Evolutionary conservation across 768 basidiomycete genomes (phyloP).

Genomic region (Boletus subparvulus): DNA sequence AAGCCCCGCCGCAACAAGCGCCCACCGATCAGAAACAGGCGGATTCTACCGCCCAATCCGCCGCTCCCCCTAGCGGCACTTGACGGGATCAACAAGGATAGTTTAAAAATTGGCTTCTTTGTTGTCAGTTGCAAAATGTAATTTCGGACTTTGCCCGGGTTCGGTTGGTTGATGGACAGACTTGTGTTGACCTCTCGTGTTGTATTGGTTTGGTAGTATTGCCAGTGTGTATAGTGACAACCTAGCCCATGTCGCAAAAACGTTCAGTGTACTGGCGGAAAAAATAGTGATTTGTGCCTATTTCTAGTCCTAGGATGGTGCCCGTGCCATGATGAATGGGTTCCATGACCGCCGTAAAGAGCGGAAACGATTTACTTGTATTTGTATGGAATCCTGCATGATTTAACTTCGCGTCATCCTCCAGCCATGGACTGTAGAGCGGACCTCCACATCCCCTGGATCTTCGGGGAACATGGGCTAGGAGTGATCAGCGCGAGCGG

Average conservation of each 20-base stretch:
- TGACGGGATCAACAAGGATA: not conserved
- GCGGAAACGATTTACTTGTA: no score
- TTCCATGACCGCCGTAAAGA: no score
- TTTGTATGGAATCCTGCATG: not conserved
- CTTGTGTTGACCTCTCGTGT: not conserved
- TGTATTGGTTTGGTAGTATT: not conserved
- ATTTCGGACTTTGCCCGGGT: not conserved
- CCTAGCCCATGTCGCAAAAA: not conserved
- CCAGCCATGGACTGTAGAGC: constrained; percentile 89
- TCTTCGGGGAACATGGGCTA: constrained; percentile 93
- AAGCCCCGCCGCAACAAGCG: not conserved
- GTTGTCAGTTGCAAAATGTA: not conserved
- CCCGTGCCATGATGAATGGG: not conserved
- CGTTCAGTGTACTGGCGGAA: no score
- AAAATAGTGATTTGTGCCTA: not conserved
- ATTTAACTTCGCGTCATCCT: constrained; percentile 37
- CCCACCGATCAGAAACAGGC: constrained; percentile 8
- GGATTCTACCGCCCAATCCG: not conserved
- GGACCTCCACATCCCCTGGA: constrained; percentile 69
- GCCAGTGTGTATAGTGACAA: not conserved
- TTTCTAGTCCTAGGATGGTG: not conserved
- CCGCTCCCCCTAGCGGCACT: not conserved
- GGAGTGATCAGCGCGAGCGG: not conserved
- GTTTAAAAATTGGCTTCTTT: not conserved
- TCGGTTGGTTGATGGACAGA: not conserved